Evolutionary conservation across 306 rosid species (phyloP).

Genomic region (Prinsepia uniflora): DNA sequence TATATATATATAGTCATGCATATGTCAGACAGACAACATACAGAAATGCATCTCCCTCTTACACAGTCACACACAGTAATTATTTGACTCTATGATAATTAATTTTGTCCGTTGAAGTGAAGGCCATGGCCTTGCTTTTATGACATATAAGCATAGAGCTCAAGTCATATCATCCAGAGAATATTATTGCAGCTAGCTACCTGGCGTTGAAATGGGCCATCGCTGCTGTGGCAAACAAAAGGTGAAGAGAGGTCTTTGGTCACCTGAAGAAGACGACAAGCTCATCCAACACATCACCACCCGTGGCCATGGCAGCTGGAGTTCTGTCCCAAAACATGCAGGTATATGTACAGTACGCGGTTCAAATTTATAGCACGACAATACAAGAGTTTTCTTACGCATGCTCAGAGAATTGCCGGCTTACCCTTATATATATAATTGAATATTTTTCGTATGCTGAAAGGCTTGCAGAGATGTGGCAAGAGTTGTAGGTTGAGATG

Average conservation of each 20-base stretch:
- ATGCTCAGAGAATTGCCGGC: neutral
- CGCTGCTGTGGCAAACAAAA: constrained; percentile 51
- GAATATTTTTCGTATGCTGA: neutral
- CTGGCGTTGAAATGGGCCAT: constrained; percentile 23
- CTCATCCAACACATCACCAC: constrained; percentile 40
- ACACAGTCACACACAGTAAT: neutral
- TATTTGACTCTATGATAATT: neutral
- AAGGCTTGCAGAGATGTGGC: constrained; percentile 54
- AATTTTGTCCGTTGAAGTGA: constrained; percentile 13
- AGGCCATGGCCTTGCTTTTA: constrained; percentile 1
- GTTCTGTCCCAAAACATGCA: constrained; percentile 55
- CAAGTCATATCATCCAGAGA: neutral
- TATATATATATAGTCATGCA: neutral
- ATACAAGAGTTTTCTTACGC: neutral
- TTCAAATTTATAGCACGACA: neutral
- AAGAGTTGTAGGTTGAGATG: constrained; percentile 56
- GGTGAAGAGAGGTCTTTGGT: constrained; percentile 56
- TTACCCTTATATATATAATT: neutral
- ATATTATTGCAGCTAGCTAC: neutral
- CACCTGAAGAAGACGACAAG: constrained; percentile 60
- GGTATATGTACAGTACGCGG: constrained; percentile 12
- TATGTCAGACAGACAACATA: constrained; percentile 10
- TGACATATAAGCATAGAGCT: neutral
- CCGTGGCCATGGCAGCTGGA: constrained; percentile 53
- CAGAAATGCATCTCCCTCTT: neutral